These are phyloP conservation scores for Lepidium sativum DNA, from an alignment of 345 rosid genomes.

Conservation along the genomic window DNA sequence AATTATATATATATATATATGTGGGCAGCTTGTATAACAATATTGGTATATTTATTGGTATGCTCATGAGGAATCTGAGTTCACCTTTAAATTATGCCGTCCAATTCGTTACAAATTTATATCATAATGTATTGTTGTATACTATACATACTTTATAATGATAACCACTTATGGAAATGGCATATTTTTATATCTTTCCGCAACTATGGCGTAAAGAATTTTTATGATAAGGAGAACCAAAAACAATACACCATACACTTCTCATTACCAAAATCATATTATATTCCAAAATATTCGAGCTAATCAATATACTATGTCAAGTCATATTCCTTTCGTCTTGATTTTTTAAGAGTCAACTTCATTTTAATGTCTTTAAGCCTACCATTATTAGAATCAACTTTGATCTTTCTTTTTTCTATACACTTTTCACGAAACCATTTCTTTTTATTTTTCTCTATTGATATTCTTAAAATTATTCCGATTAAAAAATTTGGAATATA, in stretches of 20 bases:
- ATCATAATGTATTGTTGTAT: background rate
- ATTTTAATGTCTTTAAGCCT: background rate
- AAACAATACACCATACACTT: background rate
- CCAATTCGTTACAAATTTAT: constrained; percentile 5
- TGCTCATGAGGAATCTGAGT: constrained; percentile 10
- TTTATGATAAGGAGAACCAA: constrained; percentile 24
- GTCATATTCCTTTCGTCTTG: constrained; percentile 13
- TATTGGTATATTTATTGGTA: constrained; percentile 1
- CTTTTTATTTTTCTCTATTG: background rate
- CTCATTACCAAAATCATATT: constrained; percentile 6
- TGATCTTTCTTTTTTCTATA: constrained; percentile 11
- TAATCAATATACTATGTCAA: constrained; percentile 22
- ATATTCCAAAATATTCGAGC: constrained; percentile 21
- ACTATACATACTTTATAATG: constrained; percentile 24
- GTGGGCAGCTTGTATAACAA: constrained; percentile 19
- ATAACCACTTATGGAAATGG: constrained; percentile 27
- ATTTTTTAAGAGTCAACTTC: constrained; percentile 19
- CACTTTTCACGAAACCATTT: background rate
- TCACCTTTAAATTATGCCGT: constrained; percentile 4
- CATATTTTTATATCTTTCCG: constrained; percentile 22
- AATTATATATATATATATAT: background rate
- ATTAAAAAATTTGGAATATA: background rate
- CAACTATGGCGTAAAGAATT: constrained; percentile 23
- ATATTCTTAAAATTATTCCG: background rate
- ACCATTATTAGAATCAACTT: constrained; percentile 12